Evolutionary conservation across 139 green algal species (phyloP).

Genomic region (Picochlorum sp.): DNA sequence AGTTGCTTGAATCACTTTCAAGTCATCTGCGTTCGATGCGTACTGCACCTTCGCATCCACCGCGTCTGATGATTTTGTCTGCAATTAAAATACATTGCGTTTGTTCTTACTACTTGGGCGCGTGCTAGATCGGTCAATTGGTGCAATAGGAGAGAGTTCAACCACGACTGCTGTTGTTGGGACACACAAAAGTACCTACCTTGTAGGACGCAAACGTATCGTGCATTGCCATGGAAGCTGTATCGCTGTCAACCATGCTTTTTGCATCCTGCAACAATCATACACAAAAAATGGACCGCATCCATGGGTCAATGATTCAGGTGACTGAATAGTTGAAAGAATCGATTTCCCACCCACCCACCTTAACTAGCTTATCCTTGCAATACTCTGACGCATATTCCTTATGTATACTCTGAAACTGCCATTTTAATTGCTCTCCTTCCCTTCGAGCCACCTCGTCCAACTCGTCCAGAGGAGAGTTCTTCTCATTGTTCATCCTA

Average conservation of each 20-base stretch:
- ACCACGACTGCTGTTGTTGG: too few species aligned
- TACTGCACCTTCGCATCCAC: too few species aligned
- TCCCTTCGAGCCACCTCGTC: not conserved
- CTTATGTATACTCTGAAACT: not conserved
- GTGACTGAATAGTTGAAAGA: not conserved
- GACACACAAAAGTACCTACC: too few species aligned
- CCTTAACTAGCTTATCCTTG: not conserved
- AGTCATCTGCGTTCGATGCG: not conserved
- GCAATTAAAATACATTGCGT: too few species aligned
- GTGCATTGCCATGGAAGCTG: not conserved
- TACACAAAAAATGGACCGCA: not conserved
- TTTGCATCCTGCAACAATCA: not conserved
- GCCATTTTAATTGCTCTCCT: not conserved
- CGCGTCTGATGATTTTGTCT: too few species aligned
- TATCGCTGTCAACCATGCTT: not conserved
- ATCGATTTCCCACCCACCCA: not conserved
- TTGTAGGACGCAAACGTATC: not conserved
- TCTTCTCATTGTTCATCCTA: too few species aligned
- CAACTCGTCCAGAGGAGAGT: not conserved
- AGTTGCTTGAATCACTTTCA: not conserved
- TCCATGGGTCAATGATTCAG: not conserved
- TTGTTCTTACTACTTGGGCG: too few species aligned
- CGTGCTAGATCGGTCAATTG: too few species aligned
- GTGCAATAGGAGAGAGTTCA: too few species aligned
- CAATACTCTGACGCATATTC: not conserved